Evolutionary conservation across 2,329 filamentous ascomycete species (phyloP), one percentile per base, ranked within the genome.

Genomic region (Colletotrichum paranaense): DNA sequence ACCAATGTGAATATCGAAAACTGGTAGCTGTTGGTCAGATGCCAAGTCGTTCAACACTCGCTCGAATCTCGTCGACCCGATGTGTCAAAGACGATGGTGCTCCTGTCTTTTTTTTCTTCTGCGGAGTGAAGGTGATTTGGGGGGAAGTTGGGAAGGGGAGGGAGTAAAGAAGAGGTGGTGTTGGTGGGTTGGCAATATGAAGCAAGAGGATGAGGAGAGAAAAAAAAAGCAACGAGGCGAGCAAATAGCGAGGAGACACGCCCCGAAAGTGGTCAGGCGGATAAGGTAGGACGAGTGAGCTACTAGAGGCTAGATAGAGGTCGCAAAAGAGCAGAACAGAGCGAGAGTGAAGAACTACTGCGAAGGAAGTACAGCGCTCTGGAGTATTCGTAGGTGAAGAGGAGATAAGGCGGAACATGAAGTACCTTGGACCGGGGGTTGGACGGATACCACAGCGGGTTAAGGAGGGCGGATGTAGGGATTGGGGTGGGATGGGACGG

Each of bases 321-420:
- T 73, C 55, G 70, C 67, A 59, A 66, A 42, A 56, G 53, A 64
- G 28, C 32, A 68, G 63, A 59, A 22, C 32, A 52, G 28, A 56
- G 49, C 64, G 70, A 60, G 60, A 68, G 28, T 65, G 56, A 56
- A 70, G 70, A 49, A 70, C 60, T 56, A 66, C 67, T 46, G 46
- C 49, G 53, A 12, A 35, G 11, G 32, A 35, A 35, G 32, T 42
- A 42, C 38, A 42, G 38, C 38, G 38, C 38, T 42, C 67, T 56
- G 57, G 49, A 74, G 38, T 19, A 49, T 22, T 16, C 28, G 57
- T 60, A 62, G 19, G 72, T 62, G 58, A 68, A 63, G 72, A 63
- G 62, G 62, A 74, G 72, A 71, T 74, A 72, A 74, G 72, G 72
- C 72, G 72, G 72, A 62, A 72, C 67, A 59, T 65, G 72, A 67